phyloP scores from a whole-genome alignment of 352 stramenopile genomes.

The Paralagenidium karlingii region DNA sequence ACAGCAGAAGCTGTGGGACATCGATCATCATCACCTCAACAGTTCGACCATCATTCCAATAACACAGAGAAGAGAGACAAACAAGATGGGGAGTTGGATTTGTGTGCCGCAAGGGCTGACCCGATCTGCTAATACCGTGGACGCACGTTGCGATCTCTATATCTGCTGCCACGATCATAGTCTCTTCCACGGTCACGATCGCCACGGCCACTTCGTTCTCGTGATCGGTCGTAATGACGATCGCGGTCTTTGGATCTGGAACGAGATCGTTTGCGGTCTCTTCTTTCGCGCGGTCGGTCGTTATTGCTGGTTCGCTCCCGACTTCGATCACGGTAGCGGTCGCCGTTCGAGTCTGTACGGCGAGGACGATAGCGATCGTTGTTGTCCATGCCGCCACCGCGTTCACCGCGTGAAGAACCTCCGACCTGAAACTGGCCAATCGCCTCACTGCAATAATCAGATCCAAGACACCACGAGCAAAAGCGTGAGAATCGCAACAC shows the following conservation, averaged over 20 bases:
- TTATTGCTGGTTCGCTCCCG: slow-evolving; percentile 7
- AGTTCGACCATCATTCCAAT: no score
- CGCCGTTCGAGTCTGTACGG: slow-evolving; percentile 16
- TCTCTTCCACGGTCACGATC: slow-evolving; percentile 23
- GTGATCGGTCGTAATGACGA: slow-evolving; percentile 7
- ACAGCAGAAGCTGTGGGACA: no score
- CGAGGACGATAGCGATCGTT: slow-evolving; percentile 4
- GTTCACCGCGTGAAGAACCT: slow-evolving; percentile 3
- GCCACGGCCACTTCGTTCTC: slow-evolving; percentile 6
- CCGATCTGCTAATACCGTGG: no score
- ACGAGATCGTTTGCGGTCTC: slow-evolving; percentile 17
- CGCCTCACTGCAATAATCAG: slow-evolving; percentile 7
- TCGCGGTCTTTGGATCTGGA: slow-evolving; percentile 24
- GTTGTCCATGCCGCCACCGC: no score
- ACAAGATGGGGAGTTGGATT: no score
- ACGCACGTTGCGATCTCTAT: no score
- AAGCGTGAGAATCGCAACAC: slow-evolving; percentile 10
- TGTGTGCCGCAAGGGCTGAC: no score
- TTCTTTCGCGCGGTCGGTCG: slow-evolving; percentile 4
- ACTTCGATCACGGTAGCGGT: slow-evolving; percentile 14
- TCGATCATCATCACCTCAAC: no score
- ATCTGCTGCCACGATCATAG: slow-evolving; percentile 8
- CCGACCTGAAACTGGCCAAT: slow-evolving; percentile 13
- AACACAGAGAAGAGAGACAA: no score
- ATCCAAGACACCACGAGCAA: neutral